phyloP scores from a whole-genome alignment of 2,329 filamentous ascomycete genomes.

The Xylaria sp. region DNA sequence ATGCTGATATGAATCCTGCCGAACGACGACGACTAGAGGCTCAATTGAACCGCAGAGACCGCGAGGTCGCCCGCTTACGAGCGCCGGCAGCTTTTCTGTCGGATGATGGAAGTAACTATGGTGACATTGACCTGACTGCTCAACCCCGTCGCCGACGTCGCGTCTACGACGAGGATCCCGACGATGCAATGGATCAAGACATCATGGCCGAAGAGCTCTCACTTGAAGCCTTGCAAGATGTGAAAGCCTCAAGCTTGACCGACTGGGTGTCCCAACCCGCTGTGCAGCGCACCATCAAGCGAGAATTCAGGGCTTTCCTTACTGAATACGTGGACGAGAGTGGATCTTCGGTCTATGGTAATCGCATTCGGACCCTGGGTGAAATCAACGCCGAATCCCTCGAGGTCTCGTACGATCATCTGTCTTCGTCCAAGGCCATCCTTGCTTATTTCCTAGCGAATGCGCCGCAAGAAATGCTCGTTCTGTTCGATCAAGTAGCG shows the following conservation, averaged over 20 bases:
- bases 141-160: constrained; percentile 87
- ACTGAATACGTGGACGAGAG: constrained; percentile 94
- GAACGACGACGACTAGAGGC: constrained; percentile 76
- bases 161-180: constrained; percentile 92
- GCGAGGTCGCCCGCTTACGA: constrained; percentile 73
- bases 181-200: constrained; percentile 90
- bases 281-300: constrained; percentile 91
- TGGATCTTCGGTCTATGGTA: constrained; percentile 92
- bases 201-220: constrained; percentile 97
- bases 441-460: constrained; percentile 97
- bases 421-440: constrained; percentile 90
- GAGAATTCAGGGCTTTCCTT: constrained; percentile 97
- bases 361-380: constrained; percentile 92
- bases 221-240: constrained; percentile 88
- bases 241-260: constrained; percentile 91
- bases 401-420: constrained; percentile 94
- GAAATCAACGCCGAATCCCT: constrained; percentile 96
- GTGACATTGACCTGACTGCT: constrained; percentile 82
- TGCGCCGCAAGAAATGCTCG: constrained; percentile 92
- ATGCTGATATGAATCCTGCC: constrained; percentile 73
- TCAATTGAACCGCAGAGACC: constrained; percentile 77
- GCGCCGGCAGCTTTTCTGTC: constrained; percentile 77
- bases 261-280: constrained; percentile 94
- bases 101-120: constrained; percentile 76
- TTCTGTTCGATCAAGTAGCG: constrained; percentile 95